Conservation (phyloP, 2,329 filamentous ascomycete genomes). For the Sarocladiaceae sp. region DNA sequence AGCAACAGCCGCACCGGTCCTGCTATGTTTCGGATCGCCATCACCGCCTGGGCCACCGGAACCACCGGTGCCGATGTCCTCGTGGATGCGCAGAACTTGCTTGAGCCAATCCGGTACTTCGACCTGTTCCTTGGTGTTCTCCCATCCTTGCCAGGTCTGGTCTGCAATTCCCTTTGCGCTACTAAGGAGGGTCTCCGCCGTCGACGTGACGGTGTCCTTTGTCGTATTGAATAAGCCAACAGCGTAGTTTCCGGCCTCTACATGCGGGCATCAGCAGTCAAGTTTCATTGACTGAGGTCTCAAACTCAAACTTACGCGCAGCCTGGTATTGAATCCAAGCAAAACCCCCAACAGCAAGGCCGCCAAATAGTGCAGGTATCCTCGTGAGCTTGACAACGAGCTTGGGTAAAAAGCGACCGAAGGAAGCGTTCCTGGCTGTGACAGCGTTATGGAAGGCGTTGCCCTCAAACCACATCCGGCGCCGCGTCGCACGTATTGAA, state of each 20-base stretch:
- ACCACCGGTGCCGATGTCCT: constrained; percentile 49
- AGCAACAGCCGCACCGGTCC: constrained; percentile 53
- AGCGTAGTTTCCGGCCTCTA: constrained; percentile 43
- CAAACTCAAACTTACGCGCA: constrained; percentile 53
- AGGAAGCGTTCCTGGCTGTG: constrained; percentile 56
- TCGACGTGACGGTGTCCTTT: constrained; percentile 61
- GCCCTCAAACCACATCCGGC: constrained; percentile 69
- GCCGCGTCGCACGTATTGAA: constrained; percentile 52
- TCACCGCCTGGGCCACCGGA: constrained; percentile 40
- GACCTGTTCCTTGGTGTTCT: constrained; percentile 72
- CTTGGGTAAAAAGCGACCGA: constrained; percentile 67
- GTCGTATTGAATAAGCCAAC: constrained; percentile 67
- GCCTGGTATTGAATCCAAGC: constrained; percentile 97
- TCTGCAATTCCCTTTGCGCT: constrained; percentile 68
- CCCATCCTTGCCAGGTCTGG: constrained; percentile 75
- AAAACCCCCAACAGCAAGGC: constrained; percentile 75
- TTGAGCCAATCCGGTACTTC: constrained; percentile 72
- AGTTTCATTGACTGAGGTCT: neutral
- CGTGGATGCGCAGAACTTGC: constrained; percentile 58
- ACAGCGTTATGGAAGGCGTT: constrained; percentile 81
- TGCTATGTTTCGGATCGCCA: constrained; percentile 53
- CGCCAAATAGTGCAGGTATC: constrained; percentile 86
- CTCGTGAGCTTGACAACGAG: constrained; percentile 84
- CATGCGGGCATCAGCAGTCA: constrained; percentile 18
- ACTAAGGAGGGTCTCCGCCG: constrained; percentile 64